Conservation (phyloP, 768 basidiomycete species). For the Lentinula boryana region DNA sequence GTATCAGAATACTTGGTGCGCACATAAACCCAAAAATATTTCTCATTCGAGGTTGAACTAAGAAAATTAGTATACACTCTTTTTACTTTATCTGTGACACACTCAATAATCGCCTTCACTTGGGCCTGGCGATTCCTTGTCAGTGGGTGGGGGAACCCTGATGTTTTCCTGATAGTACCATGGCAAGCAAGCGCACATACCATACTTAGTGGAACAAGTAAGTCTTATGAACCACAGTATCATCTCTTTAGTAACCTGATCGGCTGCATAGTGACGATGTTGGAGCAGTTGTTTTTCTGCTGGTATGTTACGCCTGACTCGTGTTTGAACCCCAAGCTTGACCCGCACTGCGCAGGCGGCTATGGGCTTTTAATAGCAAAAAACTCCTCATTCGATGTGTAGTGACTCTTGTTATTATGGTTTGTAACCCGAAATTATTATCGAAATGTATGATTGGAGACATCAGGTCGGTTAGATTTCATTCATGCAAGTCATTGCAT, state of each 20-base stretch:
- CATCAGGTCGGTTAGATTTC: not conserved
- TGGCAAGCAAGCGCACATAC: constrained; percentile 6
- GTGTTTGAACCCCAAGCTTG: not conserved
- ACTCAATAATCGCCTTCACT: constrained; percentile 15
- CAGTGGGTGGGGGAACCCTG: constrained; percentile 13
- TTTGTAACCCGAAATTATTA: not conserved
- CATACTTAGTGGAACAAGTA: constrained; percentile 10
- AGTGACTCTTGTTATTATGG: not conserved
- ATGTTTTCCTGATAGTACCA: constrained; percentile 6
- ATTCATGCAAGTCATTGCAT: not conserved
- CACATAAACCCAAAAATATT: too few relatives aligned
- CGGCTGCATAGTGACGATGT: constrained; percentile 7
- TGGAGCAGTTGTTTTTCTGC: constrained; percentile 18
- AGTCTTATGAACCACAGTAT: constrained; percentile 2
- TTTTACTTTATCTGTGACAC: constrained; percentile 13
- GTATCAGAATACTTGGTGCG: constrained; percentile 9
- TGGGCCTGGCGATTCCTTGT: constrained; percentile 16
- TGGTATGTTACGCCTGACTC: constrained; percentile 6
- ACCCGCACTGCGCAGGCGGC: not conserved
- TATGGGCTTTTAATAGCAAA: constrained; percentile 2
- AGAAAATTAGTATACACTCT: constrained; percentile 1
- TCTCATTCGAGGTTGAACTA: not conserved
- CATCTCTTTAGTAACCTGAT: not conserved
- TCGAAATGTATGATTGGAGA: not conserved
- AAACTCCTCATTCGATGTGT: not conserved